Percentiles rank a stretch among this genome's conserved stretches.
These are phyloP conservation scores for Ambrosia artemisiifolia DNA, from an alignment of 129 eudicot genomes.

Conservation along the genomic window DNA sequence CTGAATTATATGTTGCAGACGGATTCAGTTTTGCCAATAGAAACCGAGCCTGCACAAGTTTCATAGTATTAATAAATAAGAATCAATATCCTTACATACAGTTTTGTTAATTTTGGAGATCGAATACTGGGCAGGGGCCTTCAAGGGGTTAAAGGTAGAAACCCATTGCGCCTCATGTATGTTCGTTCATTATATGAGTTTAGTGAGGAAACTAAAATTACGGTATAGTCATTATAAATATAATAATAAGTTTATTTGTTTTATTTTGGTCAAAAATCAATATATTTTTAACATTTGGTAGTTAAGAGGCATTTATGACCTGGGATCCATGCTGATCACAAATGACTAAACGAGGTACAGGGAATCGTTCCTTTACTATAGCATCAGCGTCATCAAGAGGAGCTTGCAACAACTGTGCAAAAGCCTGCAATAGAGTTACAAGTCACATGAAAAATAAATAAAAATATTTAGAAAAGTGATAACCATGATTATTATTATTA, in stretches of 20 bases:
- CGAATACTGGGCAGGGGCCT: too few species aligned
- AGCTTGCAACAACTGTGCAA: conserved; percentile 83
- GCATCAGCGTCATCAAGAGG: conserved; percentile 85
- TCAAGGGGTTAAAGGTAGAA: too few species aligned
- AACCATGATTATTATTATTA: not conserved
- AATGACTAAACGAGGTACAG: conserved; percentile 91
- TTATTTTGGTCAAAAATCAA: not conserved
- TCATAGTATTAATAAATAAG: not conserved
- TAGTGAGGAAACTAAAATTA: too few species aligned
- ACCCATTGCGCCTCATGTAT: too few species aligned
- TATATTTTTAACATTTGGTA: not conserved
- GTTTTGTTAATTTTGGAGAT: not conserved
- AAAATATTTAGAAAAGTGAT: not conserved
- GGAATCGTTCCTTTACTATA: conserved; percentile 80
- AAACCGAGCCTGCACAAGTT: conserved; percentile 81
- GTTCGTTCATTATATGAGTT: too few species aligned
- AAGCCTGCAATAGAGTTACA: conserved; percentile 44
- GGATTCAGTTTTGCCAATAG: conserved; percentile 92
- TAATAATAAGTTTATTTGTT: not conserved
- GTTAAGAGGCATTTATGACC: conserved; percentile 38
- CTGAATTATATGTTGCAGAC: conserved; percentile 91
- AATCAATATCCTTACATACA: not conserved
- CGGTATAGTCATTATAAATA: not conserved
- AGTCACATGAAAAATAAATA: not conserved
- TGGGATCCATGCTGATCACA: conserved; percentile 99